Conservation (phyloP, 805 yeast genomes). For the Ogataea angusta region DNA sequence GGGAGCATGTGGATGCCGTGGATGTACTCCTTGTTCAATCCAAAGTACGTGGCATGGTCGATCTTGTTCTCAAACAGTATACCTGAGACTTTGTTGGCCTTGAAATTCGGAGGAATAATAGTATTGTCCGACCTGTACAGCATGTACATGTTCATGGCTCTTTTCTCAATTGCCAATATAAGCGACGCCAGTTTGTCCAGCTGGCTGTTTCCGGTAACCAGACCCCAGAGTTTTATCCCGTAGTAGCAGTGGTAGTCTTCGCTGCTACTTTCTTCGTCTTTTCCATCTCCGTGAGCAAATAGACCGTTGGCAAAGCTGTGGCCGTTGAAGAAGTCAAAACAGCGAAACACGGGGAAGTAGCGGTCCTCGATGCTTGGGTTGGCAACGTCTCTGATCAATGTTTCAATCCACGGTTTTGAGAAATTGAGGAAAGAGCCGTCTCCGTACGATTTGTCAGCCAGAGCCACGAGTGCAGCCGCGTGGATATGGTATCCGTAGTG, state of each 20-base stretch:
- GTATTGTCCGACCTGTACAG: slow-evolving; percentile 45
- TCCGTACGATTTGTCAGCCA: slow-evolving; percentile 52
- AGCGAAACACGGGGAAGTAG: slow-evolving; percentile 61
- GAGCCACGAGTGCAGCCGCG: slow-evolving; percentile 77
- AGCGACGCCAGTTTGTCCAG: slow-evolving; percentile 56
- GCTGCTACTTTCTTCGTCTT: slow-evolving; percentile 67
- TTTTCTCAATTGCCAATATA: slow-evolving; percentile 52
- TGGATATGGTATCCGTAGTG: slow-evolving; percentile 83
- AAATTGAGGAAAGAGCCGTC: slow-evolving; percentile 47
- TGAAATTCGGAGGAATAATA: slow-evolving; percentile 48
- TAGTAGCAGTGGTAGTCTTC: slow-evolving; percentile 71
- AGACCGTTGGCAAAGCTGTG: slow-evolving; percentile 77
- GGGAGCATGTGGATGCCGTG: slow-evolving; percentile 83
- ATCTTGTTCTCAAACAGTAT: slow-evolving; percentile 69
- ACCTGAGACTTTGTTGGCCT: slow-evolving; percentile 62
- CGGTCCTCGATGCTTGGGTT: slow-evolving; percentile 53
- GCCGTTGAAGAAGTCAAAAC: slow-evolving; percentile 70
- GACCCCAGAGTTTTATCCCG: slow-evolving; percentile 69
- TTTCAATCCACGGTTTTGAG: slow-evolving; percentile 55
- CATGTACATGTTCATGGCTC: slow-evolving; percentile 56
- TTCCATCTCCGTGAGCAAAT: slow-evolving; percentile 60
- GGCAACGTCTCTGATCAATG: slow-evolving; percentile 63
- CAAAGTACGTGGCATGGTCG: slow-evolving; percentile 72
- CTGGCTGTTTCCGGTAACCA: slow-evolving; percentile 47
- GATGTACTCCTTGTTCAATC: slow-evolving; percentile 55